Evolutionary conservation across 768 basidiomycete genomes (phyloP), one percentile per base, ranked within the genome.

Genomic region (Chalciporus pseudorubinellus): DNA sequence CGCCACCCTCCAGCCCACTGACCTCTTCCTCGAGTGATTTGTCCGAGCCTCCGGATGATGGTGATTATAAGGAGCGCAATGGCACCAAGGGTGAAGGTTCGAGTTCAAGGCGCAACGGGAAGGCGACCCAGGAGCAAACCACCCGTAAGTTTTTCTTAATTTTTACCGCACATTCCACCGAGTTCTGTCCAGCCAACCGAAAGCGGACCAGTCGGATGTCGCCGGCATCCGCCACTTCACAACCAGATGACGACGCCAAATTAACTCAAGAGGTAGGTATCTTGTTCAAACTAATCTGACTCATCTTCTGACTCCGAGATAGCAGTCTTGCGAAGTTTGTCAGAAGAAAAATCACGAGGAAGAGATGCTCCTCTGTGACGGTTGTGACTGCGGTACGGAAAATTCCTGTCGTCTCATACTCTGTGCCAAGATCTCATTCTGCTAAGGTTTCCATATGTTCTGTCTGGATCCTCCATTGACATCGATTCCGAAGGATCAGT

Each of bases 251-350:
- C 34, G 79, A 77, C 50, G 54, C 58, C 41, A 77, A 77, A 66
- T 69, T 69, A 50, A 78, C 75, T 50, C 71, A 76, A 50, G 83
- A 83, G 77, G 84, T 84, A 74, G 58, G 64, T 51, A 42, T 44
- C 38, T n/a, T 20, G 42, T 70, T 65, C 61, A 48, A 52, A 60
- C 48, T 13, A 3, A 34, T 5, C 46, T n/a, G 18, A 18, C n/a
- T 46, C 26, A 33, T 19, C 45, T 44, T 54, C 62, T 69, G 59
- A 70, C 59, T 63, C 47, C 34, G 56, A 46, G 51, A 28, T 63
- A 89, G 85, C 83, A 85, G 77, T 83, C 84, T 54, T 99, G 97
- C 70, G 97, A 99, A 72, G 83, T 98, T 50, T 98, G 97, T 68
- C 81, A 86, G 62, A 87, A 84, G 71, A 92, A 89, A 63, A 85